These are phyloP conservation scores for Sungouiella thailandica DNA, from an alignment of 805 yeast species.

Conservation along the genomic window DNA sequence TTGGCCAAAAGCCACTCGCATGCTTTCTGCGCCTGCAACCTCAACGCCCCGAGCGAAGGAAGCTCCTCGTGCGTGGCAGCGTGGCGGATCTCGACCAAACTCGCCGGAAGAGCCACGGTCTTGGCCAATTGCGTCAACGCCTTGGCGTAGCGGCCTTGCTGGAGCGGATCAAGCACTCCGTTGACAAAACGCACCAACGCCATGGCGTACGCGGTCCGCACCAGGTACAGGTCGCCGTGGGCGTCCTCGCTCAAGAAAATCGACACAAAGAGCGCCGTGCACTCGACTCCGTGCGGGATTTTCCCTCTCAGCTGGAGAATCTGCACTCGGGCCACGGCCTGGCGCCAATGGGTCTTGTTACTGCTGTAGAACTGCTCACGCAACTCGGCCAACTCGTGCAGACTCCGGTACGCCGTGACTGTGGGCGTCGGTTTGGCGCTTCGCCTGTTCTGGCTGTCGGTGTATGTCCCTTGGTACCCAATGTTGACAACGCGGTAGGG, in stretches of 20 bases:
- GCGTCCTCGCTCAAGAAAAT: constrained; percentile 40
- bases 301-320: constrained; percentile 56
- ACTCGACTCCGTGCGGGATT: constrained; percentile 68
- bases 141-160: constrained; percentile 70
- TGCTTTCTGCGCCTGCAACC: constrained; percentile 56
- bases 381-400: constrained; percentile 7
- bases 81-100: constrained; percentile 87
- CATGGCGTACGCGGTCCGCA: constrained; percentile 58
- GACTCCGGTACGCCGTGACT: constrained; percentile 9
- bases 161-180: constrained; percentile 83
- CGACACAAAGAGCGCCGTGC: constrained; percentile 57
- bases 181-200: constrained; percentile 82
- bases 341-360: neutral
- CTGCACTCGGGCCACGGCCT: constrained; percentile 30
- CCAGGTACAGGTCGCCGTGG: constrained; percentile 21
- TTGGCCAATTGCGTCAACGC: constrained; percentile 75
- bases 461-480: no score
- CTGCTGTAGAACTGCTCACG: constrained; percentile 5
- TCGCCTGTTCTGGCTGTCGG: no score
- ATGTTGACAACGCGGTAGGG: no score
- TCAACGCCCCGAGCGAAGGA: constrained; percentile 66
- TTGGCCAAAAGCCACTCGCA: constrained; percentile 67
- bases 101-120: constrained; percentile 62
- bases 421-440: constrained; percentile 1
- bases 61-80: constrained; percentile 84